Evolutionary conservation across 805 yeast species (phyloP), one percentile per base, ranked within the genome.

Genomic region (Wickerhamomyces ciferrii): DNA sequence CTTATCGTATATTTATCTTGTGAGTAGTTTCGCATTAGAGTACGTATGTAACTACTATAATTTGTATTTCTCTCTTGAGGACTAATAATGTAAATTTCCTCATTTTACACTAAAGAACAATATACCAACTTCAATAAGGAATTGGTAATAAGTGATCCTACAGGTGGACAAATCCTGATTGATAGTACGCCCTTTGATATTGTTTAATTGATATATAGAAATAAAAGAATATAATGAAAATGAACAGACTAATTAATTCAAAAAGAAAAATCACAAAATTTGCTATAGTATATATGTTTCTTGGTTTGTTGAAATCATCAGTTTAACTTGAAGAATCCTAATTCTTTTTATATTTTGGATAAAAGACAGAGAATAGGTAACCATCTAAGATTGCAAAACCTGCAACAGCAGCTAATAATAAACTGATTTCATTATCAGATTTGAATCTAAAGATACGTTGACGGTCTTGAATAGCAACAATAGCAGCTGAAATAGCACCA

Each of bases 361-460:
- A 81, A 62, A 72, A 78, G 55, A 70, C 74, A 52, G 67, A 67
- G 60, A 81, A 79, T 49, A 80, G 65, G 50, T 65, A 70, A 2
- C 78, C 79, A 59, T 83, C 86, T 44, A 75, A 66, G 47, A 76
- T 70, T 34, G 81, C 70, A 45, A 78, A 68, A 6, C 81, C 84
- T 17, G 79, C 71, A 34, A 76, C 66, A 32, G 79, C 72, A 11
- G 78, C 72, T 3, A 79, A 77, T 47, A 78, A 76, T 32, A 73
- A 60, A 46, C 75, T 73, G 29, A 79, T 77, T 44, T 68, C 68
- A 36, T 65, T 67, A 58, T 76, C 78, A 18, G 74, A 60, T 52
- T 66, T 69, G 48, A 63, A 66, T 49, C 63, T 58, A 46, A 70
- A 58, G 56, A 80, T 67, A 68, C 76, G 66, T 53, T 69, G 61